A percentile compares a stretch with the other conserved stretches of the same genome.
Conservation (phyloP, 805 yeast genomes). For the Myxozyma neotropica region DNA sequence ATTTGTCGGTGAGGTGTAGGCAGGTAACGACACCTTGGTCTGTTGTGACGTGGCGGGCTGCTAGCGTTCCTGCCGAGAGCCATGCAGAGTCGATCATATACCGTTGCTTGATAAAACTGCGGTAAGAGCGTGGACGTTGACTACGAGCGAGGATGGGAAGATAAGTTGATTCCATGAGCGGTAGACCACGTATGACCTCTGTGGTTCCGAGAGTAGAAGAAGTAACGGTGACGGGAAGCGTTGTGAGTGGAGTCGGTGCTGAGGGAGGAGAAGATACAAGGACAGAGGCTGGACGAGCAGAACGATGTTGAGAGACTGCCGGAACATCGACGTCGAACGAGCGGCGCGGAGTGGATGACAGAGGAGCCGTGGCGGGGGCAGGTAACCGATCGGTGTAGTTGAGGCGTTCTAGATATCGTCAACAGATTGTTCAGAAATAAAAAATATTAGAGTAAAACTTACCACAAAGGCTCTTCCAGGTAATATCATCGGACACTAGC, state of each 20-base stretch:
- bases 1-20: conserved; percentile 43
- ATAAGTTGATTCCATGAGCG: conserved; percentile 40
- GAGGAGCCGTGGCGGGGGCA: not conserved
- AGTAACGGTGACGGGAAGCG: conserved; percentile 12
- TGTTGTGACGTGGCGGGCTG: conserved; percentile 45
- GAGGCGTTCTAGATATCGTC: conserved; percentile 5
- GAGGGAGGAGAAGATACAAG: conserved; percentile 23
- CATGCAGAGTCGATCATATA: conserved; percentile 47
- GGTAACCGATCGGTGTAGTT: conserved; percentile 6
- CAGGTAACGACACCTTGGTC: conserved; percentile 47
- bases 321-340: not conserved
- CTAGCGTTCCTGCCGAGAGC: conserved; percentile 47
- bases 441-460: conserved; percentile 26
- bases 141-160: conserved; percentile 41
- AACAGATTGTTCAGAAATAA: not conserved
- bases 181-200: conserved; percentile 12
- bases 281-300: not conserved
- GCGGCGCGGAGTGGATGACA: not conserved
- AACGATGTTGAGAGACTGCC: not conserved
- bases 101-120: conserved; percentile 47
- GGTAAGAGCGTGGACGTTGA: conserved; percentile 43
- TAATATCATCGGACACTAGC: conserved; percentile 46
- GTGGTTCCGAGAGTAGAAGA: conserved; percentile 17
- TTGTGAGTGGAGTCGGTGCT: conserved; percentile 12
- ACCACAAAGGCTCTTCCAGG: conserved; percentile 48